Conservation (phyloP, 176 grass and related monocot genomes). For the maize (Zea mays) region DNA sequence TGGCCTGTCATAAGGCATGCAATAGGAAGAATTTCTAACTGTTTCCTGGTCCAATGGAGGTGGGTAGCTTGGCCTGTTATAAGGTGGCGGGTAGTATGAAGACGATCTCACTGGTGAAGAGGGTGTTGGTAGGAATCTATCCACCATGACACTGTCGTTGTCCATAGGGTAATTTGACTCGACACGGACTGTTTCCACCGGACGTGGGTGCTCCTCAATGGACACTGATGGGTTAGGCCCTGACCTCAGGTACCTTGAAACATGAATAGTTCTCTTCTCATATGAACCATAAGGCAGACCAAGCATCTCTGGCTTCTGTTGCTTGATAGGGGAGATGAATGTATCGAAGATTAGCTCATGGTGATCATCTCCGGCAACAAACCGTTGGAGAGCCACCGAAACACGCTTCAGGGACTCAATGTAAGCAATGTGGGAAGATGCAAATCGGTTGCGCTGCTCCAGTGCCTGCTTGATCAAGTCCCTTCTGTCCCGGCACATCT, state of each 20-base stretch:
- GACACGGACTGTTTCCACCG: slow-evolving; percentile 56
- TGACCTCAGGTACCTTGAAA: slow-evolving; percentile 68
- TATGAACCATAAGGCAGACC: slow-evolving; percentile 58
- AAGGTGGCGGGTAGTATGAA: slow-evolving; percentile 58
- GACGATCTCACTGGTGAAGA: slow-evolving; percentile 44
- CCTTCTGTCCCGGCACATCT: slow-evolving; percentile 82
- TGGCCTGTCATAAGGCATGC: slow-evolving; percentile 54
- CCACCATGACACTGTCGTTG: slow-evolving; percentile 41
- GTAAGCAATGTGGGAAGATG: slow-evolving; percentile 78
- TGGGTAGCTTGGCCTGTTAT: slow-evolving; percentile 44
- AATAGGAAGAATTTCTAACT: slow-evolving; percentile 58
- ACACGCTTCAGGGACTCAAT: slow-evolving; percentile 79
- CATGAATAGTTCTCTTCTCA: slow-evolving; percentile 69
- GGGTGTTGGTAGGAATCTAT: slow-evolving; percentile 40
- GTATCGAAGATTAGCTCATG: slow-evolving; percentile 66
- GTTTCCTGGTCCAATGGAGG: slow-evolving; percentile 35
- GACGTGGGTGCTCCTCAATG: slow-evolving; percentile 65
- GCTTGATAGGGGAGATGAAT: slow-evolving; percentile 61
- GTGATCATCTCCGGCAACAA: slow-evolving; percentile 66
- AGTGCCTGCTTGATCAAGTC: slow-evolving; percentile 94
- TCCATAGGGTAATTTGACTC: slow-evolving; percentile 71
- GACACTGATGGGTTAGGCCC: slow-evolving; percentile 71
- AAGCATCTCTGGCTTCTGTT: slow-evolving; percentile 61
- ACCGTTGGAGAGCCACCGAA: slow-evolving; percentile 68
- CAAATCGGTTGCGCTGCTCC: slow-evolving; percentile 73